Percentiles rank a stretch among this genome's conserved stretches.
Conservation (phyloP, 108 stramenopile species). For the Nannochloropsis gaditana region DNA sequence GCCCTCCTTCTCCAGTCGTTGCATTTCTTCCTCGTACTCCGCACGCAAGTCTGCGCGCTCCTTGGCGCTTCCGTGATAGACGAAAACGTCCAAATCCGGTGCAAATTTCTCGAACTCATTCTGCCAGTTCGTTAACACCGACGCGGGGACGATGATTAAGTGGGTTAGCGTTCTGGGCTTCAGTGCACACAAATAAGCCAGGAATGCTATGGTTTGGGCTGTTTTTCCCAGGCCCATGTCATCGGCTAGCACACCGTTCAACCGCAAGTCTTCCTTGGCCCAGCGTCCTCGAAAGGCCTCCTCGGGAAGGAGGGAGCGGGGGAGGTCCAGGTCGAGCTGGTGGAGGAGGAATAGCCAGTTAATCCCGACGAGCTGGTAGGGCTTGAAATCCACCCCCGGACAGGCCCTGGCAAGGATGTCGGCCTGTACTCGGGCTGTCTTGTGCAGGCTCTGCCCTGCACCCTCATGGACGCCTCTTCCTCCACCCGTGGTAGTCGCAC, state of each 20-base stretch:
- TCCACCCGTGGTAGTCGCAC: neutral
- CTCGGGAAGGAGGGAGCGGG: conserved; percentile 24
- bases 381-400: conserved; percentile 26
- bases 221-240: conserved; percentile 55
- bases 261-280: conserved; percentile 19
- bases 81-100: conserved; percentile 39
- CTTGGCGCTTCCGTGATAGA: conserved; percentile 50
- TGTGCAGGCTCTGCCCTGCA: neutral
- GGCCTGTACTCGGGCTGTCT: neutral
- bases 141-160: conserved; percentile 55
- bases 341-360: conserved; percentile 55
- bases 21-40: neutral
- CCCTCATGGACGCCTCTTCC: neutral
- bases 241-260: conserved; percentile 51
- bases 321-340: conserved; percentile 17
- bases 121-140: conserved; percentile 55
- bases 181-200: conserved; percentile 23
- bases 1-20: conserved; percentile 10
- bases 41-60: neutral
- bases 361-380: conserved; percentile 56
- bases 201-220: conserved; percentile 54
- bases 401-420: neutral
- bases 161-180: conserved; percentile 29
- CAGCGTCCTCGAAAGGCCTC: conserved; percentile 28
- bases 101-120: conserved; percentile 50